Evolutionary conservation across 805 yeast species (phyloP).

Genomic region (Saturnispora quitensis): DNA sequence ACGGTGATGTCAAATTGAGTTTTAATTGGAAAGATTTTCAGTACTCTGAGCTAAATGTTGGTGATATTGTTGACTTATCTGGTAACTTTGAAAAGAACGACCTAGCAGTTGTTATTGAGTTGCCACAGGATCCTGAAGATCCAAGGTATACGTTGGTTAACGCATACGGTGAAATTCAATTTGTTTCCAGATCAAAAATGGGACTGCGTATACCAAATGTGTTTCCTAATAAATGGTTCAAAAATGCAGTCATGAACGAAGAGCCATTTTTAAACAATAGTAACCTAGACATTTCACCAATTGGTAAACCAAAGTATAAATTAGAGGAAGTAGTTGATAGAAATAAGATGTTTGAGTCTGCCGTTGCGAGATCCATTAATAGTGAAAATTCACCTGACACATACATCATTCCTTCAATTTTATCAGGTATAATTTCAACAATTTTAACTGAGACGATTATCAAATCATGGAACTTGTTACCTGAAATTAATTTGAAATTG

Average conservation of each 20-base stretch:
- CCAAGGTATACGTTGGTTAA: conserved; percentile 50
- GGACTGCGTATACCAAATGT: conserved; percentile 46
- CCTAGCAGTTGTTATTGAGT: conserved; percentile 44
- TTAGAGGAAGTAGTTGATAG: conserved; percentile 25
- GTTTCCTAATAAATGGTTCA: conserved; percentile 33
- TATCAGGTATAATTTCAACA: conserved; percentile 24
- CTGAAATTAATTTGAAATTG: conserved; percentile 26
- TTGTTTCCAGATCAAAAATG: conserved; percentile 36
- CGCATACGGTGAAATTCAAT: conserved; percentile 47
- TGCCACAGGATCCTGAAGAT: conserved; percentile 41
- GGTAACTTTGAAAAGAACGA: conserved; percentile 34
- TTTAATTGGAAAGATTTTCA: conserved; percentile 18
- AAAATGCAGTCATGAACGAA: conserved; percentile 24
- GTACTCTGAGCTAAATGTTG: conserved; percentile 32
- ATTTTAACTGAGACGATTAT: conserved; percentile 20
- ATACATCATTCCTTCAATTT: conserved; percentile 25
- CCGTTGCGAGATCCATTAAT: conserved; percentile 16
- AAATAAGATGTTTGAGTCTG: conserved; percentile 23
- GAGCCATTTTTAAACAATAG: conserved; percentile 11
- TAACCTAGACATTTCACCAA: conserved; percentile 15
- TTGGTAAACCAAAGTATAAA: conserved; percentile 28
- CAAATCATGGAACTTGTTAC: conserved; percentile 25
- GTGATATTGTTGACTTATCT: conserved; percentile 54
- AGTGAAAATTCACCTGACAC: conserved; percentile 18
- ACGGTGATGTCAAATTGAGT: conserved; percentile 12